Evolutionary conservation across 176 grass and related monocot species (phyloP), one percentile per base, ranked within the genome.

Genomic region (Zizania latifolia): DNA sequence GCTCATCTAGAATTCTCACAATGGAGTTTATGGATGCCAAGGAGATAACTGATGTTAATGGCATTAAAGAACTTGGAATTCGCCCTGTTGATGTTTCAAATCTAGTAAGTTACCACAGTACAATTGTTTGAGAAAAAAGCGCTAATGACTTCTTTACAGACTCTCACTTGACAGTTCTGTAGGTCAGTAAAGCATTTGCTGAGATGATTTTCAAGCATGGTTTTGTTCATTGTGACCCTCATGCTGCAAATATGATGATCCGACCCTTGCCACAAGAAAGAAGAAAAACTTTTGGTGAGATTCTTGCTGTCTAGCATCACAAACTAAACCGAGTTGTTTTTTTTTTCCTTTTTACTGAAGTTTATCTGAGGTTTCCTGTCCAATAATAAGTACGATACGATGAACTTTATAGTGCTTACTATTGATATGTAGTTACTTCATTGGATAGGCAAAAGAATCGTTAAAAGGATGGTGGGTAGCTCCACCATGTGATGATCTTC

Each of bases 201-300:
- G 91, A 97, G 81, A 97, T 97, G 94, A 97, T 84, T 73, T 97
- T 91, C 81, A 97, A 97, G 88, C 94, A 97, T 85, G 94, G 94
- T 65, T 97, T 97, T 71, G 91, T 97, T 84, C 94, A 97, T 70
- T 97, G 94, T 74, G 94, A 97, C 71, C 94, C 94, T 10, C 94
- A 97, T 87, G 88, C 94, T 82, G 94, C 94, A 68, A 97, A 97
- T 79, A 91, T 97, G 94, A 97, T 97, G 94, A 78, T 93, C 65
- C 84, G 91, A 23, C 78, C 90, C 71, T 86, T 97, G 68, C 84
- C 81, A 71, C 35, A 88, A 48, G 85, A 81, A 43, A 87, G 62
- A 57, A 78, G 78, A 51, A 89, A 84, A 62, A 22, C 24, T 66
- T 87, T 93, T 76, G 86, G 90, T 93, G 40, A 89, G 83, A 65